These are phyloP conservation scores for Marasmius sp. DNA, from an alignment of 1,284 basidiomycete genomes.

Conservation along the genomic window DNA sequence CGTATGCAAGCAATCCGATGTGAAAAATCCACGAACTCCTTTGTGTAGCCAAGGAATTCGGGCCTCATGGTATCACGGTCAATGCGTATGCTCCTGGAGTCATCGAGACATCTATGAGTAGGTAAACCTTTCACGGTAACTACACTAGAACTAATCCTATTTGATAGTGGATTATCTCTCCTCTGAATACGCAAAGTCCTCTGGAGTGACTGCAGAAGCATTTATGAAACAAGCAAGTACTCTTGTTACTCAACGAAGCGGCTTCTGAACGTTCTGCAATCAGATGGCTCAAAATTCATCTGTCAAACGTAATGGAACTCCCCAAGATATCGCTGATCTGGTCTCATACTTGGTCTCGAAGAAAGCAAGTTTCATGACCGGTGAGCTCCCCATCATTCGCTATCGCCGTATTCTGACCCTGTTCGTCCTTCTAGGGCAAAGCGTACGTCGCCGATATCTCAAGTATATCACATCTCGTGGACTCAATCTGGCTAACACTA, in stretches of 20 bases:
- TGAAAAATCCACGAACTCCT: not conserved
- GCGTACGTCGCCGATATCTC: too few species aligned
- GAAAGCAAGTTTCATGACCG: slow-evolving; percentile 22
- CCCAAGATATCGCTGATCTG: slow-evolving; percentile 23
- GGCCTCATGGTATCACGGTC: slow-evolving; percentile 8
- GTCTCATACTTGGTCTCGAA: slow-evolving; percentile 25
- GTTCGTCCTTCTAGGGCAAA: not conserved
- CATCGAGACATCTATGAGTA: not conserved
- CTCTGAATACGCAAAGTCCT: too few species aligned
- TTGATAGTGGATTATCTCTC: not conserved
- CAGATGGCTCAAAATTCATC: not conserved
- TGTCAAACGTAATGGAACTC: slow-evolving; percentile 12
- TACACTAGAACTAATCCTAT: not conserved
- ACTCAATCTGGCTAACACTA: too few species aligned
- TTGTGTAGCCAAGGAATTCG: slow-evolving; percentile 6
- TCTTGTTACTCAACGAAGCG: too few species aligned
- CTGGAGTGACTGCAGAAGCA: too few species aligned
- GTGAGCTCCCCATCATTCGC: slow-evolving; percentile 7
- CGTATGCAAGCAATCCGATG: not conserved
- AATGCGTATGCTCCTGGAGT: slow-evolving; percentile 11
- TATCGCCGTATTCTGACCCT: not conserved
- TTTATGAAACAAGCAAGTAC: too few species aligned
- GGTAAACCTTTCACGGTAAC: not conserved
- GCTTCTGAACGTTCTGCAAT: not conserved
- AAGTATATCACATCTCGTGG: too few species aligned